Conservation (phyloP, 73 alveolate species). For the Tetrahymena elliotti region DNA sequence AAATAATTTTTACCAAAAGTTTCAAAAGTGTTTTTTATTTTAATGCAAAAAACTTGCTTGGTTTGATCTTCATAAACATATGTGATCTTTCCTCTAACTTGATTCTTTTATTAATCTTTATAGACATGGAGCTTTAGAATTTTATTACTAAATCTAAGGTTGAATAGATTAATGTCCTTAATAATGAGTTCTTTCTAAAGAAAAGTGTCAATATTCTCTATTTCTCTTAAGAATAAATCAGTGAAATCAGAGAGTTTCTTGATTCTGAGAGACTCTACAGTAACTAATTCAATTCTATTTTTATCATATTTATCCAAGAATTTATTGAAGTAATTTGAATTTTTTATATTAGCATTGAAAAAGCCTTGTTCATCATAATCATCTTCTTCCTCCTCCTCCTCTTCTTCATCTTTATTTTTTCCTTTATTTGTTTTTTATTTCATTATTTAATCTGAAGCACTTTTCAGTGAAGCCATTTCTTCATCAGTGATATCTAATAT, state of each 20-base stretch:
- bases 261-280: not conserved
- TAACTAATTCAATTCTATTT: not conserved
- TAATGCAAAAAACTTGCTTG: not conserved
- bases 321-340: not conserved
- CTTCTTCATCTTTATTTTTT: not conserved
- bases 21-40: not conserved
- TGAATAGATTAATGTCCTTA: not conserved
- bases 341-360: not conserved
- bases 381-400: not conserved
- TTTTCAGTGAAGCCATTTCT: not conserved
- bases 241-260: not conserved
- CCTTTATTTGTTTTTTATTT: not conserved
- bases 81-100: not conserved
- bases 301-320: not conserved
- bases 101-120: not conserved
- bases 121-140: not conserved
- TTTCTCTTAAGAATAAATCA: not conserved
- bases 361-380: not conserved
- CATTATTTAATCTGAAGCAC: not conserved
- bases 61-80: not conserved
- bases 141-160: not conserved
- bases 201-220: not conserved
- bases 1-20: not conserved
- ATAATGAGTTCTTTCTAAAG: not conserved
- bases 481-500: not conserved